Conservation (phyloP, 805 yeast species). For the Saccharomycopsis lassenensis region DNA sequence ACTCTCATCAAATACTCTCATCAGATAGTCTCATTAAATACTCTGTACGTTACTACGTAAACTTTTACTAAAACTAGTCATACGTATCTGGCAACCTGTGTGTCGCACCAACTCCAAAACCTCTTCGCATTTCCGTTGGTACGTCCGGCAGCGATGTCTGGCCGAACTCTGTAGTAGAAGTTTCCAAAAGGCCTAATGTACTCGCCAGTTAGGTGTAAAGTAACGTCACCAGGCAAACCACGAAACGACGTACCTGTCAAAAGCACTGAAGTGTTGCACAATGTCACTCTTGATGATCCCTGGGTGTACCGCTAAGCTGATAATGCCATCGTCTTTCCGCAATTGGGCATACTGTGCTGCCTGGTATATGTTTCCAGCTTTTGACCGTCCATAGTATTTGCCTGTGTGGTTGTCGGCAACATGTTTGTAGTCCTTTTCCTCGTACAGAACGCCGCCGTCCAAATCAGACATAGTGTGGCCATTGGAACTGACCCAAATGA, state of each 20-base stretch:
- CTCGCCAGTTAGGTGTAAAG: conserved; percentile 22
- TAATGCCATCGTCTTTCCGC: conserved; percentile 24
- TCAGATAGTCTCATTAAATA: too few species aligned
- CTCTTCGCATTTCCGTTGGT: conserved; percentile 23
- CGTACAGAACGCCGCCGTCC: conserved; percentile 26
- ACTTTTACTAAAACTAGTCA: not conserved
- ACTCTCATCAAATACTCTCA: too few species aligned
- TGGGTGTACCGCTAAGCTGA: conserved; percentile 28
- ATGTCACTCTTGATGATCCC: conserved; percentile 27
- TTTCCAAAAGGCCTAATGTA: conserved; percentile 29
- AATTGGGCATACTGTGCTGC: conserved; percentile 27
- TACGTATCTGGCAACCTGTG: conserved; percentile 14
- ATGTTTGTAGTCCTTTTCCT: too few species aligned
- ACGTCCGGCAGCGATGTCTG: conserved; percentile 21
- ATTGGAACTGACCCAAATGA: conserved; percentile 31
- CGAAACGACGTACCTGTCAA: too few species aligned
- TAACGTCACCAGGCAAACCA: conserved; percentile 27
- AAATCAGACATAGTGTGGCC: conserved; percentile 24
- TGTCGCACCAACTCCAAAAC: conserved; percentile 22
- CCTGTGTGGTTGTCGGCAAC: too few species aligned
- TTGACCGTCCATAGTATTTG: conserved; percentile 32
- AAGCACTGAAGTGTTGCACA: conserved; percentile 21
- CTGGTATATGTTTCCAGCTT: conserved; percentile 27
- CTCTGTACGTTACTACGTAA: too few species aligned
- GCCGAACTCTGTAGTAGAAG: conserved; percentile 23